Evolutionary conservation across 805 yeast genomes (phyloP), one percentile per base, ranked within the genome.

Genomic region (Lachancea quebecensis): DNA sequence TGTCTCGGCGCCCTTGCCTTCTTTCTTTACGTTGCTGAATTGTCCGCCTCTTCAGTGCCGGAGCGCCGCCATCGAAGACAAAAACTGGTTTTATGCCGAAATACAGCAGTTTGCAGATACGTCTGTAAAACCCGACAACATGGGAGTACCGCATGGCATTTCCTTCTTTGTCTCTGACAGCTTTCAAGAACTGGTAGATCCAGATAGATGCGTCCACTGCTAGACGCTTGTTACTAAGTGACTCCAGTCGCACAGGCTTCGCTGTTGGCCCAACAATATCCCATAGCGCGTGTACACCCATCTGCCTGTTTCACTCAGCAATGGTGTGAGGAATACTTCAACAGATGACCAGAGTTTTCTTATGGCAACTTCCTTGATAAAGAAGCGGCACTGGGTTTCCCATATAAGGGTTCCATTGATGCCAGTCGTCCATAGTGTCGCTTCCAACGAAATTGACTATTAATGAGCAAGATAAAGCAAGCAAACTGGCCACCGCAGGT

Each of bases 131-230:
- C 8, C 99, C 99, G n/a, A 89, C 85, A 15, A 93, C 78, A 62
- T 93, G 99, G 0, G 96, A 82, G 49, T 81, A 85, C 28, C 75
- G 73, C 48, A 90, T 62, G 0, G 86, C 77, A 48, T 83, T 78
- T 7, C 98, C 99, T 28, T 84, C 83, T 34, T 77, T 67, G 60
- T 89, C 95, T 53, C 98, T 74, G 17, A 93, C 95, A 1, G 98
- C 98, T 62, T 91, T 93, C 51, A 93, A 70, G 59, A 93, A 93
- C 63, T 93, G 99, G 60, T 93, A 93, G 44, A 93, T 85, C 99
- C 99, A 93, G 51, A 93, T 93, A 2, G 98, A 91, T 1, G 99
- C 99, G 71, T 93, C 99, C 7, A 93, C 91, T 0, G 99, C 99
- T 55, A 93, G 69, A 43, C 75, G 71, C 59, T 82, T 84, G 47